Evolutionary conservation across 2,329 filamentous ascomycete species (phyloP), one percentile per base, ranked within the genome.

Genomic region (Diaporthe eres): DNA sequence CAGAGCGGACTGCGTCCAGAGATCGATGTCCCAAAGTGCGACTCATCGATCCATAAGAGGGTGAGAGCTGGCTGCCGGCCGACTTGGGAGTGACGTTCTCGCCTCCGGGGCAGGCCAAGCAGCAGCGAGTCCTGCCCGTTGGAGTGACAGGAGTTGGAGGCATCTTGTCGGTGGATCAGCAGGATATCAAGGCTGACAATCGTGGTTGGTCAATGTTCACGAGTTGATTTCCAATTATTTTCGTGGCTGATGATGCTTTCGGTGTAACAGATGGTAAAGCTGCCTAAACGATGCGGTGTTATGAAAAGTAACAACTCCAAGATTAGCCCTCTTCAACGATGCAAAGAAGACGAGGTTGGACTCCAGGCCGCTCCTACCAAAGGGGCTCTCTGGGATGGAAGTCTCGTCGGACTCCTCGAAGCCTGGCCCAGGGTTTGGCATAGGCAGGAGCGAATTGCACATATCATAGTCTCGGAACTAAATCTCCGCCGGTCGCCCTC

Each of bases 1-100:
- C 67, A 49, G 74, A 75, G 67, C 74, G 73, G 15, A 75, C 47
- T 15, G 74, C 74, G 47, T 75, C 63, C n/a, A 75, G 49, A 39
- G 76, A 74, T 28, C 70, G 71, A n/a, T 60, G 37, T 8, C 74
- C 74, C 25, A 75, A 28, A 28, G 70, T 63, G 34, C 57, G 70
- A 57, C 73, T 5, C 17, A 72, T 47, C 13, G 70, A 75, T 13
- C 72, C 28, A 51, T 57, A 47, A 4, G 51, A 28, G 12, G 25
- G 37, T 7, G 68, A 44, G 19, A 25, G 19, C 42, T 71, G 53
- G 44, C 58, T 61, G 44, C 25, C 53, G n/a, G 61, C 60, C 6
- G 51, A 71, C 37, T 63, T 70, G n/a, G n/a, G 72, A 12, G 60
- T 61, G 22, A 42, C 57, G 31, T 77, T 75, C 61, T 77, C 74